Base-by-base conservation (phyloP, 768 basidiomycete genomes). In the Calvatia gigantea region DNA sequence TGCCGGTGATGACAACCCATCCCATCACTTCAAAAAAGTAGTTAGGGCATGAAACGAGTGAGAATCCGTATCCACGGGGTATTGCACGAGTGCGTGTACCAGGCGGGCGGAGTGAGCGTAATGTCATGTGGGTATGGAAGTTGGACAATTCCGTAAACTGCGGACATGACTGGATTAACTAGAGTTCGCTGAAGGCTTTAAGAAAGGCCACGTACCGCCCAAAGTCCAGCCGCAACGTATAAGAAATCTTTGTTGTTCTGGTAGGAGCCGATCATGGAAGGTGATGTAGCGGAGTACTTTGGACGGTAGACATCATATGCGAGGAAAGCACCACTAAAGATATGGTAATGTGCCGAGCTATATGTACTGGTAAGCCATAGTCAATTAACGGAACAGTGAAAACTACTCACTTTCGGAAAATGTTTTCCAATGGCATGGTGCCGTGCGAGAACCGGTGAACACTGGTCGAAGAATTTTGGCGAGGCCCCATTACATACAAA, bases 381-480 rank as follows among this genome's bases (percentile, higher is more conserved):
- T 15, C 43, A 6, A 28, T 31, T 28, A 9, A 21, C 6, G 21
- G 5, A 17, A 31, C 6, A 14, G 8, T 15, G 51, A 12, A 8
- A 29, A 11, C 23, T 15, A 61, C 81, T 27, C 53, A 97, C 96
- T 99, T 99, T 69, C 87, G 89, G 76, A 96, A 86, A 32, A 98
- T 81, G 66, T 93, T 91, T 57, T 66, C 64, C 56, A 87, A 70
- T 1, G 96, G 97, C 90, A 98, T 96, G 0, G 96, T 97, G 1
- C 85, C 89, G 71, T 94, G 84, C 28, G 94, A 98, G 79, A 98
- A 98, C 9, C 91, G 89, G 68, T 99, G 97, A 1, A 99, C 83
- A 64, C 90, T 92, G 19, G 6, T 43, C 19, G 42, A n/a, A 17
- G 21, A 12, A 29, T 8, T 33, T 7, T 41, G 21, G 49, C 9